Conservation (phyloP, 2,329 filamentous ascomycete genomes). For the Rhynchosporium secalis region DNA sequence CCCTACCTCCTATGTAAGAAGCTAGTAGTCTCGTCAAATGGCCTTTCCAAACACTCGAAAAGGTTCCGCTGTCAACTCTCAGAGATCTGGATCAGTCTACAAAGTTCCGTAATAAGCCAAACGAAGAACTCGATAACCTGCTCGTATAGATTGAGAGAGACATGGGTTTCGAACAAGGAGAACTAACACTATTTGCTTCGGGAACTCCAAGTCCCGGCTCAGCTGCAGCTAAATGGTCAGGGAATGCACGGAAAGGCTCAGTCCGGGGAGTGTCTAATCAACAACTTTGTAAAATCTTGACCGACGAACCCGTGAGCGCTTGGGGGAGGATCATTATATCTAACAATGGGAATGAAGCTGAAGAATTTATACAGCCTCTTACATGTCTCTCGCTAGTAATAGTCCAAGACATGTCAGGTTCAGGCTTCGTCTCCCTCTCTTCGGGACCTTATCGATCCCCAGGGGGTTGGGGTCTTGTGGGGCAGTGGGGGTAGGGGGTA, state of each 20-base stretch:
- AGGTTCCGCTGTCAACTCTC: neutral
- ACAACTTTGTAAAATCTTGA: neutral
- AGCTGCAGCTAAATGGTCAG: neutral
- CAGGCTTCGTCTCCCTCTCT: slow-evolving; percentile 11
- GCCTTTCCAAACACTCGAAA: no score
- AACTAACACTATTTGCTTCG: neutral
- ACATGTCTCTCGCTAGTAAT: neutral
- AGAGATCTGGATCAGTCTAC: no score
- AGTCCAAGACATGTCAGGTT: neutral
- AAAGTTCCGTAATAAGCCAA: no score
- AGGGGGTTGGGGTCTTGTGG: neutral
- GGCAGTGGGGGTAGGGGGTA: neutral
- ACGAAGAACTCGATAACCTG: no score
- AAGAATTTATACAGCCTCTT: neutral
- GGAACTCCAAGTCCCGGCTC: neutral
- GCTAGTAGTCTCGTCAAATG: no score
- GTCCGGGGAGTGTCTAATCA: neutral
- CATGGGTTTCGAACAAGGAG: neutral
- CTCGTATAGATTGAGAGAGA: neutral
- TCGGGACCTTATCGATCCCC: slow-evolving; percentile 9
- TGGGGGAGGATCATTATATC: neutral
- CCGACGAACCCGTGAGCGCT: neutral
- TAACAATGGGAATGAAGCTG: neutral
- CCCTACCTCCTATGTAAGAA: no score
- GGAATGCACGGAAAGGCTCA: neutral